Evolutionary conservation across 2,329 filamentous ascomycete genomes (phyloP), one percentile per base, ranked within the genome.

Genomic region (Passalora sequoiae): DNA sequence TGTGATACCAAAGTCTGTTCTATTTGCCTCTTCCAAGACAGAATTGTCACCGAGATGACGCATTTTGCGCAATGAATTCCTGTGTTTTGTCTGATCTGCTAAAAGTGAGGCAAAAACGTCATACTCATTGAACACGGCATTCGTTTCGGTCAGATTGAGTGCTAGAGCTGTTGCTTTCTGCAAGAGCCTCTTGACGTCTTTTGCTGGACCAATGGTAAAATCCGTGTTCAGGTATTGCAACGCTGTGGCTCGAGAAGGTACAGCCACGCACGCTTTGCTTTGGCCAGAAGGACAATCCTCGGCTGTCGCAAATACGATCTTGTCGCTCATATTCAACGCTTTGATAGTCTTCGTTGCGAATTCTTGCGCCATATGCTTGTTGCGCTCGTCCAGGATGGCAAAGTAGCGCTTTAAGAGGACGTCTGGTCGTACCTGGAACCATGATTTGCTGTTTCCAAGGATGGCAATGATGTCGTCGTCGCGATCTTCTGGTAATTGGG

Each of bases 391-490:
- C 15, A 40, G 39, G 12, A 44, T 38, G 6, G 32, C 32, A 13
- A 39, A 24, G 25, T 48, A 51, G 4, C 48, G 41, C 17, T 36
- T 29, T 2, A 51, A 16, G 5, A 51, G 24, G 4, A 51, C 48
- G n/a, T 51, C 48, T 0, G 48, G 42, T n/a, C 45, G 38, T 3
- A 48, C 30, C 20, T 51, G 48, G 13, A 51, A 48, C 48, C 48
- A 51, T 3, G 42, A 36, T 3, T 38, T 40, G 1, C 35, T 10
- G 17, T 51, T 51, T 10, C 41, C 45, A 4, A 51, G 22, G 9
- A 51, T 42, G 2, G 37, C 28, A 1, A 43, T 42, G 12, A 40
- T 36, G 10, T 51, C 48, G 7, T 46, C 32, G 4, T 43, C 39
- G 15, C 38, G 39, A 13, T 32, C 21, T 16, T 37, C 28, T 3